Base-by-base conservation (phyloP, 768 basidiomycete genomes). In the Pleurotus tuoliensis region DNA sequence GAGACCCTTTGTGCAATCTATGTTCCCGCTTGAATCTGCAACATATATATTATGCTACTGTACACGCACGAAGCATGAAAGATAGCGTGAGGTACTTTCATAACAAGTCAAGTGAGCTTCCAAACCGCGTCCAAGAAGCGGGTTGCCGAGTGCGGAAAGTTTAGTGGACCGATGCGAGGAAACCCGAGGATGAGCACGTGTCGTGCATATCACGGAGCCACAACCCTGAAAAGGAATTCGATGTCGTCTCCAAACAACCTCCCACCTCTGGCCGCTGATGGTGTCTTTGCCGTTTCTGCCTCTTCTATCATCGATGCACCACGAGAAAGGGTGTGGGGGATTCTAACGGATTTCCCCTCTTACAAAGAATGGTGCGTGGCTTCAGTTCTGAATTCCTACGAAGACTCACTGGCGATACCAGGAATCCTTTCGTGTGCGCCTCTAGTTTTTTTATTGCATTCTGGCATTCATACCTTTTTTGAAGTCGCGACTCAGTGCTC, bases 381-480 rank as follows among this genome's bases (percentile, higher is more conserved):
- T 22, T 16, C 49, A 50, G 20, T 34, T 30, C n/a, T n/a, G 9
- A 12, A 20, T 16, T 34, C 7, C 2, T 37, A 50, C 16, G 6
- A n/a, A 1, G 20, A 15, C 27, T 20, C 55, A 4, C 34, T 45
- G 7, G 20, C 46, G 37, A 13, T 15, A 24, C 20, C 58, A 88
- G 86, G 86, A 88, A 88, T 61, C 76, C 86, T 4, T 88, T 87
- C 55, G 78, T 82, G 86, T 86, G 71, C 25, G 81, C 71, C 5
- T 41, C 22, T 6, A n/a, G 30, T 38, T 51, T 44, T 56, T 40
- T 20, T 40, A 52, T 38, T 55, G 60, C 40, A 48, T 46, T 34
- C 30, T 34, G 37, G 45, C 6, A 39, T 20, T 47, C 13, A 57
- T 39, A 3, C 20, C 30, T 30, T 44, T 20, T 3, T 53, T 7